Base-by-base conservation (phyloP, 176 grass and related monocot species). In the Eragrostis nindensis region DNA sequence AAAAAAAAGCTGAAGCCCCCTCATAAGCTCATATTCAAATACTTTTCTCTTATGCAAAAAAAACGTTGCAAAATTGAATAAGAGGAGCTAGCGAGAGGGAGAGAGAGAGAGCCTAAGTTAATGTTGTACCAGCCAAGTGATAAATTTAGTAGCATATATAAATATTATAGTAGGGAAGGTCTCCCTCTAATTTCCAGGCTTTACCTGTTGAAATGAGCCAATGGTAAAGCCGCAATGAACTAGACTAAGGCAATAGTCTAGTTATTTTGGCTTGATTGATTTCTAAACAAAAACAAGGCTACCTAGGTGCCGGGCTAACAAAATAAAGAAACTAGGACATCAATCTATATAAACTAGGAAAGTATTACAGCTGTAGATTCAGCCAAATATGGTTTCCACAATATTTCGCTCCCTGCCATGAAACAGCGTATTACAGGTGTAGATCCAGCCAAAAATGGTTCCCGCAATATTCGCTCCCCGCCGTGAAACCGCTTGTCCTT, bases 11-110 rank as follows among this genome's bases (percentile, higher is more conserved):
- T 60, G 67, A 81, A 38, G 74, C 44, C 11, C 10, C 32, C 32
- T 45, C 21, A 69, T 67, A 46, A 77, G 42, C 19, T 61, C 26
- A 21, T 29, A 73, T 74, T 29, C 46, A 83, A 54, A 24, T 68
- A 12, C 64, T 15, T 36, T 36, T 36, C 7, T 47, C 30, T 40
- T 41, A 24, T 69, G 55, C 15, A 48, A 2, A 44, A 66, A 44
- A 62, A 12, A 48, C 22, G 7, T 25, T 47, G 7, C 7, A 30
- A 75, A 43, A 68, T 12, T 25, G 4, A 60, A 60, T 16, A 17
- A 50, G 17, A 60, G 2, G 11, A 22, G 32, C 32, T 36, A 49
- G 5, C 18, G 27, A 71, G 13, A 2, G 27, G 50, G 13, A 2
- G 7, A 18, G 26, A 11, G 32, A 0, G 3, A n/a, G 42, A 59